Percentiles rank a stretch among this genome's conserved stretches.
These are phyloP conservation scores for Aspergillus steynii DNA, from an alignment of 495 filamentous ascomycete species.

Conservation along the genomic window DNA sequence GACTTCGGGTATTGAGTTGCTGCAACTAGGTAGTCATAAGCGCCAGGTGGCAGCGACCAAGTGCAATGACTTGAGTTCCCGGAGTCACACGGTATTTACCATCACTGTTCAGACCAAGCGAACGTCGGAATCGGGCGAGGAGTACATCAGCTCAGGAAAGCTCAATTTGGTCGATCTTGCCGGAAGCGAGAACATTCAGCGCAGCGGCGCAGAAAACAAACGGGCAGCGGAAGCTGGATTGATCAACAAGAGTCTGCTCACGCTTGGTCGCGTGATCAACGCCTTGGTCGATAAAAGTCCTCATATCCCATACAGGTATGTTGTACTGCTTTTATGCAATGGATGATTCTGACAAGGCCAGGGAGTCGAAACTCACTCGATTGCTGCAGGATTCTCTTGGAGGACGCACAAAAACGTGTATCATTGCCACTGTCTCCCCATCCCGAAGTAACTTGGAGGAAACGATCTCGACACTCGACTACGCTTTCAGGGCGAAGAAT, in stretches of 20 bases:
- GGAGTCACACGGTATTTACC: conserved; percentile 96
- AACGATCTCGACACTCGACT: conserved; percentile 96
- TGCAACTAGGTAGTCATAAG: conserved; percentile 88
- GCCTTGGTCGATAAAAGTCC: conserved; percentile 87
- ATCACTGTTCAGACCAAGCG: conserved; percentile 86
- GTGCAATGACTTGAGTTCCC: conserved; percentile 94
- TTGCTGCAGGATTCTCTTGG: conserved; percentile 95
- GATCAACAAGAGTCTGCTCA: conserved; percentile 97
- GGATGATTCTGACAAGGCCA: background rate
- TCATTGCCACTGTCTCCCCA: conserved; percentile 94
- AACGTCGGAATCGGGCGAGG: conserved; percentile 77
- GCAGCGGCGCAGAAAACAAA: conserved; percentile 97
- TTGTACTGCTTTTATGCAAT: background rate
- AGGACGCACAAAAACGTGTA: conserved; percentile 94
- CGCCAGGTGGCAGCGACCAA: conserved; percentile 97
- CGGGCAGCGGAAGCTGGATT: conserved; percentile 91
- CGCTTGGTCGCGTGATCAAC: conserved; percentile 95
- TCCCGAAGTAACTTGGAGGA: conserved; percentile 94
- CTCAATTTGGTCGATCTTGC: conserved; percentile 95
- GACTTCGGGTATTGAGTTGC: conserved; percentile 76
- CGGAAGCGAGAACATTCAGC: conserved; percentile 95
- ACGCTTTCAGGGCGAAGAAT: conserved; percentile 96
- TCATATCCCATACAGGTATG: conserved; percentile 81
- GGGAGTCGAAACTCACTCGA: conserved; percentile 94
- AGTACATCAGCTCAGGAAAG: conserved; percentile 91